Conservation (phyloP, 2,329 filamentous ascomycete species). For the Arthrobotrys musiformis region DNA sequence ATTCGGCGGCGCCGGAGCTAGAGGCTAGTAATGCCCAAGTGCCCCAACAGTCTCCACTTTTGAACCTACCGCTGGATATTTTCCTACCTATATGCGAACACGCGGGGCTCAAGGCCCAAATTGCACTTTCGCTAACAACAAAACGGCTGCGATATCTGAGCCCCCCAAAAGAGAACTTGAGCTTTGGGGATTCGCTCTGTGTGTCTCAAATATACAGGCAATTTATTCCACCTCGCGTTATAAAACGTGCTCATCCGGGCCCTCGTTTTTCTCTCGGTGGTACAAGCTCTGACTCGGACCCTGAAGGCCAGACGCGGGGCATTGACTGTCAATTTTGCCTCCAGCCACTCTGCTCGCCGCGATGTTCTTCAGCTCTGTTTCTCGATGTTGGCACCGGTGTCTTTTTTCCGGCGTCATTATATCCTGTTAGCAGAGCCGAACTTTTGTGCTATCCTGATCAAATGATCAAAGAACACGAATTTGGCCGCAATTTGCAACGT, state of each 20-base stretch:
- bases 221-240: neutral
- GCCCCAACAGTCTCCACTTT: neutral
- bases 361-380: neutral
- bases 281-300: too few relatives aligned
- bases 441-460: neutral
- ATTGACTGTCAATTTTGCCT: neutral
- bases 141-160: neutral
- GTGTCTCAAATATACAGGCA: neutral
- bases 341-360: neutral
- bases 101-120: neutral
- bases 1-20: too few relatives aligned
- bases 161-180: neutral
- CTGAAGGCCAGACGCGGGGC: neutral
- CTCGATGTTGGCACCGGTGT: neutral
- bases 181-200: neutral
- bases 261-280: too few relatives aligned
- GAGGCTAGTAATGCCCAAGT: neutral
- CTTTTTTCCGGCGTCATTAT: neutral
- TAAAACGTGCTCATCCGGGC: neutral
- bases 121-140: conserved; percentile 12
- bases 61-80: neutral
- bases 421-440: neutral
- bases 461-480: neutral
- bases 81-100: neutral
- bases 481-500: neutral